phyloP scores from a whole-genome alignment of 352 stramenopile genomes.

The Globisporangium acanthophoron region DNA sequence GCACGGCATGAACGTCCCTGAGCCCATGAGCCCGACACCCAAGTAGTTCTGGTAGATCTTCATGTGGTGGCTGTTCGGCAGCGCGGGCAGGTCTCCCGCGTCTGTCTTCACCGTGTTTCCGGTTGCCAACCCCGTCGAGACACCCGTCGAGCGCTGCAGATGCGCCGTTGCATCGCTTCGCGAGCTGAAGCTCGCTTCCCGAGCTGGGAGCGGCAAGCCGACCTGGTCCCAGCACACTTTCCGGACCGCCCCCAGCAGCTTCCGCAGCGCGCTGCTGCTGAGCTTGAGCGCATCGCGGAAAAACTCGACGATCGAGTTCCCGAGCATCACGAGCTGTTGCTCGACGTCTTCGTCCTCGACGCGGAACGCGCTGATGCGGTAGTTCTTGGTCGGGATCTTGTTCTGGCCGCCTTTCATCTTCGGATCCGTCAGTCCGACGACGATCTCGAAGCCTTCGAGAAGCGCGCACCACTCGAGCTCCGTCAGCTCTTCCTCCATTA shows the following conservation, averaged over 20 bases:
- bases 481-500: constrained; percentile 81
- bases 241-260: constrained; percentile 55
- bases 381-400: constrained; percentile 69
- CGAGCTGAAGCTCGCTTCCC: neutral
- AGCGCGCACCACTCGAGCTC: constrained; percentile 72
- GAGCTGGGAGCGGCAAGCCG: constrained; percentile 34
- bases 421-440: constrained; percentile 61
- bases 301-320: constrained; percentile 82
- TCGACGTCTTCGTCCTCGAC: constrained; percentile 85
- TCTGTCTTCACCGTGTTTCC: neutral
- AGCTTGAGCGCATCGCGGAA: constrained; percentile 71
- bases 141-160: neutral
- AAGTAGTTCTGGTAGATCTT: constrained; percentile 80
- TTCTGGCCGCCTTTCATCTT: constrained; percentile 73
- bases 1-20: constrained; percentile 56
- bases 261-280: constrained; percentile 46
- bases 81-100: constrained; percentile 23
- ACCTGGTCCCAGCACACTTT: constrained; percentile 72
- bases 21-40: constrained; percentile 55
- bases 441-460: constrained; percentile 77
- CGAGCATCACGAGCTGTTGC: constrained; percentile 81
- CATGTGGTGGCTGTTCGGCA: constrained; percentile 59
- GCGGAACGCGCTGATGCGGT: constrained; percentile 64
- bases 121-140: neutral
- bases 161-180: neutral